Conservation (phyloP, 129 eudicot species). For the Centrapalus pauciflorus region DNA sequence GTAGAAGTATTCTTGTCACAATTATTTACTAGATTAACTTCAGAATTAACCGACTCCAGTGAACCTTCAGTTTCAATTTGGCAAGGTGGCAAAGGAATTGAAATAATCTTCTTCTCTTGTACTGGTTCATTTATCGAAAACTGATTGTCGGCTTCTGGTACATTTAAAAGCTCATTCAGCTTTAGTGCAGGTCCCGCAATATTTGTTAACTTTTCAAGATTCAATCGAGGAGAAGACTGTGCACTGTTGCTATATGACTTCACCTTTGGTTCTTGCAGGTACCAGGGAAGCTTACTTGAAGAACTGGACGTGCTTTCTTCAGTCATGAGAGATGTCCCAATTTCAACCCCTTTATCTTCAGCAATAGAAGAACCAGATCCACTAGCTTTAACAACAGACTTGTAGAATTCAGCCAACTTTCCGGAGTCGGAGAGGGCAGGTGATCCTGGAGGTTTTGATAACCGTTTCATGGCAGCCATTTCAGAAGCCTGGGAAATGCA, state of each 20-base stretch:
- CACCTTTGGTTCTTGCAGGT: slow-evolving; percentile 18
- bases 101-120: slow-evolving; percentile 24
- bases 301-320: slow-evolving; percentile 41
- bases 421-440: slow-evolving; percentile 60
- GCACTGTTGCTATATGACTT: slow-evolving; percentile 27
- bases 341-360: slow-evolving; percentile 33
- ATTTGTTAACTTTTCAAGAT: slow-evolving; percentile 22
- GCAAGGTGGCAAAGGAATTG: slow-evolving; percentile 26
- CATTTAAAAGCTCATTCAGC: slow-evolving; percentile 20
- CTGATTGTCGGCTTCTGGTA: slow-evolving; percentile 30
- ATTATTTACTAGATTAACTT: slow-evolving; percentile 27
- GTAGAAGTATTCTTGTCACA: slow-evolving; percentile 19
- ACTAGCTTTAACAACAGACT: slow-evolving; percentile 45
- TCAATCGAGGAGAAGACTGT: slow-evolving; percentile 41
- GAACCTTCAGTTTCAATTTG: slow-evolving; percentile 15
- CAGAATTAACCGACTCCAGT: slow-evolving; percentile 27
- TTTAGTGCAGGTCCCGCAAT: slow-evolving; percentile 4
- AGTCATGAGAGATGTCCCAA: slow-evolving; percentile 37
- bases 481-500: slow-evolving; percentile 98
- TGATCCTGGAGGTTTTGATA: slow-evolving; percentile 57
- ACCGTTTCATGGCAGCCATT: slow-evolving; percentile 79
- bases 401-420: slow-evolving; percentile 30
- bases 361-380: slow-evolving; percentile 28
- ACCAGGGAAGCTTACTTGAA: slow-evolving; percentile 19
- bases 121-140: slow-evolving; percentile 18